These are phyloP conservation scores for Metschnikowia cubensis DNA, from an alignment of 805 yeast species.

Conservation along the genomic window DNA sequence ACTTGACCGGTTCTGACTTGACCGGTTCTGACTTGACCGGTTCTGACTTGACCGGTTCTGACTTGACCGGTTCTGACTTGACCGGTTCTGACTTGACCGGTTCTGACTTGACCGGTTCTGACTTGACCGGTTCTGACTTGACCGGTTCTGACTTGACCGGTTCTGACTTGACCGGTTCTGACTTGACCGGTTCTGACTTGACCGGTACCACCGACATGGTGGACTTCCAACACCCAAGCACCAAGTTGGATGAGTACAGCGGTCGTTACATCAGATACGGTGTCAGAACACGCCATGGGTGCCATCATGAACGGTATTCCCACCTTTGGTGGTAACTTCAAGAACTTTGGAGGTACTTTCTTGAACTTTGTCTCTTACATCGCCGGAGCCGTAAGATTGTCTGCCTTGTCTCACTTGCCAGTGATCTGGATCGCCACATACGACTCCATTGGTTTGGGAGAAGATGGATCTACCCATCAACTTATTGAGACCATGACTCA, in stretches of 20 bases:
- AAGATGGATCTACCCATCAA: conserved; percentile 92
- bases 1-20: too few species aligned
- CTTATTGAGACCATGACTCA: conserved; percentile 88
- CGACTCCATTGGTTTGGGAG: conserved; percentile 88
- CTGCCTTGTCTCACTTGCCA: conserved; percentile 81
- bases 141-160: too few species aligned
- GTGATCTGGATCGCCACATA: conserved; percentile 86
- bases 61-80: too few species aligned
- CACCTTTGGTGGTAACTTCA: conserved; percentile 82
- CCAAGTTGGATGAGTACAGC: conserved; percentile 76
- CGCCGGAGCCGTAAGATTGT: conserved; percentile 81
- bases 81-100: too few species aligned
- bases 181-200: conserved; percentile 94
- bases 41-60: too few species aligned
- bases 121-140: too few species aligned
- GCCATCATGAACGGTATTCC: conserved; percentile 96
- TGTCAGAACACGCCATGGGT: conserved; percentile 99
- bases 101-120: too few species aligned
- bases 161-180: too few species aligned
- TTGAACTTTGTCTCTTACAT: conserved; percentile 85
- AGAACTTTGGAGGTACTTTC: conserved; percentile 96
- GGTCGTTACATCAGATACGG: conserved; percentile 97
- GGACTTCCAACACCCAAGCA: conserved; percentile 87
- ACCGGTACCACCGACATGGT: conserved; percentile 80
- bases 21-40: too few species aligned